Evolutionary conservation across 2,329 filamentous ascomycete species (phyloP).

Genomic region (Kalaharituber pfeilii): DNA sequence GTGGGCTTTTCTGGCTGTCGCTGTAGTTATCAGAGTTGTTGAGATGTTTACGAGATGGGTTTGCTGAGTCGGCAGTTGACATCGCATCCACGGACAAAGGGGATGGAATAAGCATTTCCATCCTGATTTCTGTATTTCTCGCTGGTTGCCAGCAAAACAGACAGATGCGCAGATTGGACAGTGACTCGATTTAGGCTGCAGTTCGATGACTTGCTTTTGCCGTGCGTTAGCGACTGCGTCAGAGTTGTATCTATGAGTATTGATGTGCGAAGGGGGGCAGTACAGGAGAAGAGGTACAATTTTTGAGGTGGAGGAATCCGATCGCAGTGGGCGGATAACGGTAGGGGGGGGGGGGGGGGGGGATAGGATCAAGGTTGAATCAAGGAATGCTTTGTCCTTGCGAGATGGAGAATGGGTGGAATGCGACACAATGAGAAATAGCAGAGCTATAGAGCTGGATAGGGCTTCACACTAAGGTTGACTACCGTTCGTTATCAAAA

Average conservation of each 20-base stretch:
- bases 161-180: not conserved
- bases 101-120: not conserved
- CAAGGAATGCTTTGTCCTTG: not conserved
- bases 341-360: no score
- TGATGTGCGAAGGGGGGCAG: not conserved
- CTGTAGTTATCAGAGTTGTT: not conserved
- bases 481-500: not conserved
- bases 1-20: not conserved
- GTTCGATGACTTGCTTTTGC: slow-evolving; percentile 1
- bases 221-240: not conserved
- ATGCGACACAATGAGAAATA: not conserved
- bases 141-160: not conserved
- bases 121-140: not conserved
- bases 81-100: not conserved
- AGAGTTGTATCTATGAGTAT: not conserved
- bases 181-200: not conserved
- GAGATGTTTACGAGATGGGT: not conserved
- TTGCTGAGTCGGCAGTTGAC: not conserved
- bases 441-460: not conserved
- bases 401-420: not conserved
- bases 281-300: not conserved
- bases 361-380: not conserved
- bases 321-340: no score
- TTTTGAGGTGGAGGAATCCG: not conserved
- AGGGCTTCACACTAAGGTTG: not conserved